Conservation (phyloP, 495 filamentous ascomycete species). For the Neurospora tetraspora region DNA sequence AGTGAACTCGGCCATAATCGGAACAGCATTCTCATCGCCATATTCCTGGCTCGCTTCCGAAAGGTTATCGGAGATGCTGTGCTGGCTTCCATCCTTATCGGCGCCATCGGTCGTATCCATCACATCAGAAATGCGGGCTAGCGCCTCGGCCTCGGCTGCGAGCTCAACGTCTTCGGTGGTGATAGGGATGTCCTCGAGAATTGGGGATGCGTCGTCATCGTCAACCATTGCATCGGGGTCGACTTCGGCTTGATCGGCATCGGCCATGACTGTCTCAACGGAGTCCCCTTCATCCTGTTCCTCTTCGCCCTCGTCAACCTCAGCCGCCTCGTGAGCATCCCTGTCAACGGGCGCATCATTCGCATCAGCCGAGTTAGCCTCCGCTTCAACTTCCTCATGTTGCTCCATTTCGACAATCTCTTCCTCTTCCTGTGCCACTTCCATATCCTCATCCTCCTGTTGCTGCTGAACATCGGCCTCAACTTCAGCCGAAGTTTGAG, state of each 20-base stretch:
- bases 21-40: constrained; percentile 50
- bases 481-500: background rate
- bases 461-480: background rate
- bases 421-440: background rate
- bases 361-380: background rate
- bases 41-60: constrained; percentile 54
- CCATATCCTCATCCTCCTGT: background rate
- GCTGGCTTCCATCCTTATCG: background rate
- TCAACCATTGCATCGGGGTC: background rate
- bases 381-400: background rate
- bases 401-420: background rate
- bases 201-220: constrained; percentile 15
- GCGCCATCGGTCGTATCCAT: background rate
- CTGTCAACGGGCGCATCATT: constrained; percentile 26
- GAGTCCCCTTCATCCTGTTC: constrained; percentile 18
- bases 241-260: background rate
- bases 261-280: background rate
- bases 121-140: background rate
- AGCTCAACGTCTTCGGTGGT: constrained; percentile 38
- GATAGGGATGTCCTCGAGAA: constrained; percentile 27
- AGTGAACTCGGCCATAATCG: constrained; percentile 14
- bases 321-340: constrained; percentile 27
- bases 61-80: constrained; percentile 27
- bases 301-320: constrained; percentile 15
- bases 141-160: constrained; percentile 34